phyloP scores from a whole-genome alignment of 129 eudicot species.

The Cynara cardunculus region DNA sequence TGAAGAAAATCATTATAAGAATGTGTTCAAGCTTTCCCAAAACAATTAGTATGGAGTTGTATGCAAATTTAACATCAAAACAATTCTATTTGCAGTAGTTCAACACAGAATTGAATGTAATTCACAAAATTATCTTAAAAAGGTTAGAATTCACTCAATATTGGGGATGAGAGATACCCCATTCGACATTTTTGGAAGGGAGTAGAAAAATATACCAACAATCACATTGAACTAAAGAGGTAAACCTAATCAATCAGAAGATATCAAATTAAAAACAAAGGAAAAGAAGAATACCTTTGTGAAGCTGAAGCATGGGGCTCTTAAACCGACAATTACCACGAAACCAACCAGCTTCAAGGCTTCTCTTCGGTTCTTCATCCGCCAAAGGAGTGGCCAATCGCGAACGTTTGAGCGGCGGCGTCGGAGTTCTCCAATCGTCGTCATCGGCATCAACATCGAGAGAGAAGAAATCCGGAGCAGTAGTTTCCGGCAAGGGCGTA shows the following conservation, averaged over 20 bases:
- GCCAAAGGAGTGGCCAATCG: conserved; percentile 24
- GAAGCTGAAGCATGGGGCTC: conserved; percentile 96
- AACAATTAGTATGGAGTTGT: background rate
- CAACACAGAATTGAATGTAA: background rate
- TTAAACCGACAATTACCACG: conserved; percentile 62
- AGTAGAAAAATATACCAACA: background rate
- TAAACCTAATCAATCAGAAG: background rate
- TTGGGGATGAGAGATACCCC: background rate
- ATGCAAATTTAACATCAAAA: background rate
- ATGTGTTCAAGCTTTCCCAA: background rate
- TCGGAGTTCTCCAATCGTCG: background rate
- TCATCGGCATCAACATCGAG: conserved; percentile 50
- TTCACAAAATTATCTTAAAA: background rate
- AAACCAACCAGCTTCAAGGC: conserved; percentile 75
- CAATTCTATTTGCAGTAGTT: background rate
- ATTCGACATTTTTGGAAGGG: background rate
- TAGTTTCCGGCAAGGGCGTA: conserved; percentile 36
- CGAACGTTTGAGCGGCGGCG: conserved; percentile 24
- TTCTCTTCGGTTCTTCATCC: conserved; percentile 29
- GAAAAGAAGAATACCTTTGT: conserved; percentile 47
- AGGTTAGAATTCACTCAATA: background rate
- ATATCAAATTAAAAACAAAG: background rate
- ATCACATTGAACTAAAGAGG: background rate
- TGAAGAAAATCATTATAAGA: background rate
- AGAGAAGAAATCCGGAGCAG: conserved; percentile 66